These are phyloP conservation scores for Ophiostoma triangulosporum DNA, from an alignment of 2,329 filamentous ascomycete genomes.

Conservation along the genomic window DNA sequence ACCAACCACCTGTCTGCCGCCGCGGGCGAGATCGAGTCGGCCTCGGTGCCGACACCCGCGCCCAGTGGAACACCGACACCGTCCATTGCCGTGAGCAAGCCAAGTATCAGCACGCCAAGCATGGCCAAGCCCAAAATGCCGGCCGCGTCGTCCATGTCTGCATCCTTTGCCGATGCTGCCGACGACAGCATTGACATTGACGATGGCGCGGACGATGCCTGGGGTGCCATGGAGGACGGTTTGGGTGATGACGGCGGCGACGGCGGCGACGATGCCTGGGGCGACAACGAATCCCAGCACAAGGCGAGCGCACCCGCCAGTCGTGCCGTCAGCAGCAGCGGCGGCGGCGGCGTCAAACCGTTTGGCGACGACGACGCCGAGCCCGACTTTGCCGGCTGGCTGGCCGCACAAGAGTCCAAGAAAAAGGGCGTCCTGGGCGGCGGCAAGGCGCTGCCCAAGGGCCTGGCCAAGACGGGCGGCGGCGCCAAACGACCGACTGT, in stretches of 20 bases:
- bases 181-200: constrained; percentile 43
- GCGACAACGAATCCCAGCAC: constrained; percentile 22
- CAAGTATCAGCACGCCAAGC: constrained; percentile 21
- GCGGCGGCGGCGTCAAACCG: constrained; percentile 28
- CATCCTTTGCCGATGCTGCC: constrained; percentile 42
- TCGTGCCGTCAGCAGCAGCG: constrained; percentile 11
- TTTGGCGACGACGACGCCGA: constrained; percentile 70
- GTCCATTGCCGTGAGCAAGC: constrained; percentile 10
- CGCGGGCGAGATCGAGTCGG: constrained; percentile 68
- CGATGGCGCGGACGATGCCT: constrained; percentile 52
- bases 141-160: constrained; percentile 39
- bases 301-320: constrained; percentile 32
- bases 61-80: constrained; percentile 13
- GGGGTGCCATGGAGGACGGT: constrained; percentile 56
- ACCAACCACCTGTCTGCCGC: constrained; percentile 84
- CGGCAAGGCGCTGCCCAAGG: constrained; percentile 66
- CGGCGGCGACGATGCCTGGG: constrained; percentile 20
- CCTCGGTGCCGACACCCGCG: constrained; percentile 23
- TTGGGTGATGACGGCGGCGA: constrained; percentile 24
- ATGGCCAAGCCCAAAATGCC: constrained; percentile 23
- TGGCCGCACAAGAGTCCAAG: constrained; percentile 59
- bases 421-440: constrained; percentile 39
- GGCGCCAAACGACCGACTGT: background rate
- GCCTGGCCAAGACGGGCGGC: constrained; percentile 46
- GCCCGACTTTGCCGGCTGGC: constrained; percentile 91